A percentile compares a stretch with the other conserved stretches of the same genome.
Conservation (phyloP, 108 stramenopile genomes). For the Asterionellopsis glacialis region DNA sequence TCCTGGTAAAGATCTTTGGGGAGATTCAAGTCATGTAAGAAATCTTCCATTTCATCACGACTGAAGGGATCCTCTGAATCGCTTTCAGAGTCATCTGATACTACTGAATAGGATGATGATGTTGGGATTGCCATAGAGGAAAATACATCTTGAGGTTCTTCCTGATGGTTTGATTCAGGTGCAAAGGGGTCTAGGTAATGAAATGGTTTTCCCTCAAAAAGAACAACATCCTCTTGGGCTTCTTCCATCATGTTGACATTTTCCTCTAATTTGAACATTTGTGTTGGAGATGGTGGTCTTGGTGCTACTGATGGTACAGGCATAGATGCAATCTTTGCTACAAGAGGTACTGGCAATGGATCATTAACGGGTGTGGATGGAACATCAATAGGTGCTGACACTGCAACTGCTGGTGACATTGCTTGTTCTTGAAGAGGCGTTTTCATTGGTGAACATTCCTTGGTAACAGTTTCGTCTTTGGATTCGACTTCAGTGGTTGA, state of each 20-base stretch:
- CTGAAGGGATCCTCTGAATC: background rate
- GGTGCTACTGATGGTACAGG: background rate
- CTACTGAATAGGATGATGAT: too few species aligned
- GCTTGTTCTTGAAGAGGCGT: background rate
- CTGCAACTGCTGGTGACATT: background rate
- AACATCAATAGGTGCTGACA: background rate
- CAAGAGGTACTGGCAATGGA: background rate
- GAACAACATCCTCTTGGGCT: background rate
- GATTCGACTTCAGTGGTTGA: background rate
- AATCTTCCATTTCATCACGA: slow-evolving; percentile 28
- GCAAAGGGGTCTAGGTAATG: slow-evolving; percentile 34
- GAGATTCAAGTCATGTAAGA: slow-evolving; percentile 30
- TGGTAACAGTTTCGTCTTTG: too few species aligned
- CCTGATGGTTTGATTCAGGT: background rate
- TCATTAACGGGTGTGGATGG: background rate
- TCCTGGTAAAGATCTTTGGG: slow-evolving; percentile 28
- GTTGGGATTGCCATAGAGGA: too few species aligned
- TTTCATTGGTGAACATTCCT: background rate
- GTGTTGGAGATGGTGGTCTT: too few species aligned
- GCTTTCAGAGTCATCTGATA: too few species aligned
- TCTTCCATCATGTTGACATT: background rate
- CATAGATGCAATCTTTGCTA: background rate
- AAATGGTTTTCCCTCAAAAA: slow-evolving; percentile 44
- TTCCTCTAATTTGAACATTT: too few species aligned
- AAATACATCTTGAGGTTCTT: too few species aligned